Base-by-base conservation (phyloP, 1,139 yeast genomes). In the Geotrichum macrosporum region DNA sequence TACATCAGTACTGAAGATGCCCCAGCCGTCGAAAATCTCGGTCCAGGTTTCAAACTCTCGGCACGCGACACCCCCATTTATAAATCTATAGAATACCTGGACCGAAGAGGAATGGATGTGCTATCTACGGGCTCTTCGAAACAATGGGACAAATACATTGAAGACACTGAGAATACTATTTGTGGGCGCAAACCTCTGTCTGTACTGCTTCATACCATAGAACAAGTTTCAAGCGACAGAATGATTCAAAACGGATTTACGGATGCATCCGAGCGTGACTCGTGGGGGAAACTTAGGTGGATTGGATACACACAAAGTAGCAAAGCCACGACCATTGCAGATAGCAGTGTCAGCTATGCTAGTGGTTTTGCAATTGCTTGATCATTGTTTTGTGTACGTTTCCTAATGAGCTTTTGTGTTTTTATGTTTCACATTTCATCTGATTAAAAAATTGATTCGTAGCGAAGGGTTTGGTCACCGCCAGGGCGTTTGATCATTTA, bases 131-230 rank as follows among this genome's bases (percentile, higher is more conserved):
- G 84, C 0, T 66, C 73, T 1, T 74, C 78, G 48, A 57, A 61
- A 0, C 66, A 65, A n/a, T 92, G 95, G 87, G 73, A 72, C 41
- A 63, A 71, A 21, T 92, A 92, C 60, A 76, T 92, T 8, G 67
- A 67, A 3, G 55, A 57, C 1, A 85, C 97, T 0, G 87, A 83
- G 1, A 89, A 92, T 64, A 94, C 98, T 0, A 84, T 92, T 20
- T 94, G 99, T 64, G 99, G 99, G 0, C 84, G 89, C 52, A 81
- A 78, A 53, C 96, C 98, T 0, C 71, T 92, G 35, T 75, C 78
- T 1, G 72, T 87, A 10, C 63, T 89, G 31, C 64, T 88, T 46
- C 67, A 71, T 35, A 66, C 83, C 9, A 60, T 80, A 56, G 80
- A 77, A 57, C 56, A 35, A 18, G 57, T 58, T 5, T 55, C 55